These are phyloP conservation scores for Peltaster fructicola DNA, from an alignment of 2,329 filamentous ascomycete genomes.

Conservation along the genomic window DNA sequence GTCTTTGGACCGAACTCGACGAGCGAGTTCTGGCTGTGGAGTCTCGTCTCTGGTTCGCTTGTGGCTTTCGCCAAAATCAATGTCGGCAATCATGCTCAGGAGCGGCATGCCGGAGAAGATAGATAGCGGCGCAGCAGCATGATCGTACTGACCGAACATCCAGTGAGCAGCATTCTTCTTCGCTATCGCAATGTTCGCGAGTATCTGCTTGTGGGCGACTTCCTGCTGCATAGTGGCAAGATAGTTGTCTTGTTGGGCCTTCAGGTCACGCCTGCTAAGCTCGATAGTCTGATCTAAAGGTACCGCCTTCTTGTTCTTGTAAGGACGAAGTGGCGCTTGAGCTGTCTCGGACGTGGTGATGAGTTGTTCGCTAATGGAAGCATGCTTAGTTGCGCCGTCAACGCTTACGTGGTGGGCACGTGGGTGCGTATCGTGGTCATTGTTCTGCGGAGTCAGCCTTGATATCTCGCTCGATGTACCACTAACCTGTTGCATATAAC, in stretches of 20 bases:
- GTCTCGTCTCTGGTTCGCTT: slow-evolving; percentile 14
- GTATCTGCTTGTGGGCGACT: slow-evolving; percentile 24
- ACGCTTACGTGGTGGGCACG: too few species aligned
- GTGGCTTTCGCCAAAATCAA: slow-evolving; percentile 9
- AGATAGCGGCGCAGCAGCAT: slow-evolving; percentile 40
- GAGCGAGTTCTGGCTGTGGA: slow-evolving; percentile 11
- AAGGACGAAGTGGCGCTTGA: slow-evolving; percentile 23
- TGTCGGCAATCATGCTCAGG: slow-evolving; percentile 29
- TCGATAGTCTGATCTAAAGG: slow-evolving; percentile 32
- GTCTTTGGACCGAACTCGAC: slow-evolving; percentile 15
- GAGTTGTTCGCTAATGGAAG: not conserved
- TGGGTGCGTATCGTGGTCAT: too few species aligned
- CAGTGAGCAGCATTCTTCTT: slow-evolving; percentile 47
- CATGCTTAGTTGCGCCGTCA: not conserved
- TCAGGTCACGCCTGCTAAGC: slow-evolving; percentile 38
- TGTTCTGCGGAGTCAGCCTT: too few species aligned
- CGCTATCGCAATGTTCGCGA: slow-evolving; percentile 26
- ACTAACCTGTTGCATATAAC: too few species aligned
- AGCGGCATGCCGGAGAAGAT: slow-evolving; percentile 41
- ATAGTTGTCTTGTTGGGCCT: slow-evolving; percentile 42
- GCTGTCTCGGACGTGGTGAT: slow-evolving; percentile 20
- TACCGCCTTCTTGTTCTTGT: slow-evolving; percentile 22
- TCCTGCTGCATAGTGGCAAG: slow-evolving; percentile 40
- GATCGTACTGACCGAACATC: slow-evolving; percentile 36
- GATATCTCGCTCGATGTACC: too few species aligned